Evolutionary conservation across 306 rosid species (phyloP).

Genomic region (Trifolium repens): DNA sequence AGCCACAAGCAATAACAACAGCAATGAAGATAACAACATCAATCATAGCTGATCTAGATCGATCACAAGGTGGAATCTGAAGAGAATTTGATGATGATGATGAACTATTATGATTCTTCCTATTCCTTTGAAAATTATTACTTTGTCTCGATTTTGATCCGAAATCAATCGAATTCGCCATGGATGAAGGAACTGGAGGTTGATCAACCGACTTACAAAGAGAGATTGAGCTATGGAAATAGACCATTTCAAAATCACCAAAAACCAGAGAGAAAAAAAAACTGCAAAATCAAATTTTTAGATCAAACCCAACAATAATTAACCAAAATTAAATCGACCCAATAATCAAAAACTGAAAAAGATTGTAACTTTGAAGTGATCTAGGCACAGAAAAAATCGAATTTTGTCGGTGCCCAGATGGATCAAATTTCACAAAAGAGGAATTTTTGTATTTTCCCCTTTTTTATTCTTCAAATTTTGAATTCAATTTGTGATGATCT

Average conservation of each 20-base stretch:
- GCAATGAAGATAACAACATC: constrained; percentile 78
- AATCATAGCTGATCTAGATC: constrained; percentile 76
- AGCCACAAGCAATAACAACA: constrained; percentile 68
- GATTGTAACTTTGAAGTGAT: constrained; percentile 34
- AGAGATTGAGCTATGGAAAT: constrained; percentile 86
- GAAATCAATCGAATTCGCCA: constrained; percentile 66
- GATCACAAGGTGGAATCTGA: constrained; percentile 63
- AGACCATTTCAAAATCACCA: constrained; percentile 79
- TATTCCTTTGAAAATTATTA: constrained; percentile 45
- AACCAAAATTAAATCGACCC: constrained; percentile 57
- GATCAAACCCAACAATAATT: constrained; percentile 51
- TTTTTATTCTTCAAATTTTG: not conserved
- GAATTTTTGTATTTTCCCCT: too few relatives aligned
- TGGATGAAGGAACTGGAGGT: constrained; percentile 42
- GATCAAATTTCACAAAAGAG: constrained; percentile 24
- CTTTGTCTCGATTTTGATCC: constrained; percentile 57
- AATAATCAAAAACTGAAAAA: constrained; percentile 30
- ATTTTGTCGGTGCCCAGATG: constrained; percentile 50
- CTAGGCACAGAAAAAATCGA: constrained; percentile 42
- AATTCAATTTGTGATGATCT: constrained; percentile 45
- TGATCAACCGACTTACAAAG: constrained; percentile 94
- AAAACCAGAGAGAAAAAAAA: not conserved
- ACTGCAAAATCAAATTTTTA: constrained; percentile 24
- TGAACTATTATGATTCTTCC: constrained; percentile 51
- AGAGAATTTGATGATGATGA: constrained; percentile 54